Percentiles rank a stretch among this genome's conserved stretches.
phyloP scores from a whole-genome alignment of 352 stramenopile species.

The Phytophthora cryptogea region DNA sequence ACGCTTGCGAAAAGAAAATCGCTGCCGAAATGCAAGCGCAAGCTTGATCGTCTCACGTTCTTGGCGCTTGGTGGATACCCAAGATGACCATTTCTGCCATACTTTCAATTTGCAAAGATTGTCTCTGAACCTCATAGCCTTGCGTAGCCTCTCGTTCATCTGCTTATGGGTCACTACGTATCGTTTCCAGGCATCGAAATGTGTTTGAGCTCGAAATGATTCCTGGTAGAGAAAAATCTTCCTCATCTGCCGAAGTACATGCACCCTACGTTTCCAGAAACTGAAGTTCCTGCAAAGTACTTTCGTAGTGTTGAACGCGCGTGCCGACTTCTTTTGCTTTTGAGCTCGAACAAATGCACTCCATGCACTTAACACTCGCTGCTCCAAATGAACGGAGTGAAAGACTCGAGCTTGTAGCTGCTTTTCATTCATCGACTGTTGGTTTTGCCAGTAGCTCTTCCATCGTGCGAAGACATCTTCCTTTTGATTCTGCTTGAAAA shows the following conservation, averaged over 20 bases:
- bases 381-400: slow-evolving; percentile 24
- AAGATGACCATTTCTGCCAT: slow-evolving; percentile 46
- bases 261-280: slow-evolving; percentile 30
- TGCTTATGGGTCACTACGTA: slow-evolving; percentile 30
- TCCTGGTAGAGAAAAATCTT: slow-evolving; percentile 45
- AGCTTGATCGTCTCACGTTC: slow-evolving; percentile 36
- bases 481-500: slow-evolving; percentile 34
- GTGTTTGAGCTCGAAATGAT: slow-evolving; percentile 34
- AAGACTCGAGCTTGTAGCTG: slow-evolving; percentile 31
- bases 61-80: slow-evolving; percentile 15
- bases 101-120: slow-evolving; percentile 24
- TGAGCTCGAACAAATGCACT: slow-evolving; percentile 4
- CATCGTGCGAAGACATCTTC: slow-evolving; percentile 35
- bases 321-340: slow-evolving; percentile 16
- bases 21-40: slow-evolving; percentile 41
- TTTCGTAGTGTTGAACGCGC: slow-evolving; percentile 14
- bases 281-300: slow-evolving; percentile 8
- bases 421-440: slow-evolving; percentile 8
- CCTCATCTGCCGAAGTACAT: slow-evolving; percentile 42
- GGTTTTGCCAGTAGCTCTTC: slow-evolving; percentile 29
- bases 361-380: slow-evolving; percentile 8
- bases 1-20: slow-evolving; percentile 42
- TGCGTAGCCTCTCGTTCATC: slow-evolving; percentile 29
- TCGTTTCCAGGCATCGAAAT: slow-evolving; percentile 57
- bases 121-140: slow-evolving; percentile 38